phyloP scores from a whole-genome alignment of 2,329 filamentous ascomycete species.

The Colletotrichum lupini region DNA sequence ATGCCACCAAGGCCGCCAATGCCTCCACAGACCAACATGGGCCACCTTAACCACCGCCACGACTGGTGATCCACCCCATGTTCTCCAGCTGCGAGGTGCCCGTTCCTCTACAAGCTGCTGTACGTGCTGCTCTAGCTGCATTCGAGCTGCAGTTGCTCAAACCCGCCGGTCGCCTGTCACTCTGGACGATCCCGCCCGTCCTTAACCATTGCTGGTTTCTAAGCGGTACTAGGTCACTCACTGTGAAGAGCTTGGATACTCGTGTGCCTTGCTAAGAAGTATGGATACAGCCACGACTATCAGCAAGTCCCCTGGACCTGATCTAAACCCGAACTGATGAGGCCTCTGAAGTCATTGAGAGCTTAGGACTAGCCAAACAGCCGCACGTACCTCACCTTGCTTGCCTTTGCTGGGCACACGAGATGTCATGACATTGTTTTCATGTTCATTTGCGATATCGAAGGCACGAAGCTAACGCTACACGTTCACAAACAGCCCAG shows the following conservation, averaged over 20 bases:
- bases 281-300: conserved; percentile 6
- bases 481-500: not conserved
- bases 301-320: conserved; percentile 17
- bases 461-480: not conserved
- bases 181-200: conserved; percentile 27
- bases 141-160: conserved; percentile 19
- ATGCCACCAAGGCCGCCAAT: conserved; percentile 27
- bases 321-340: conserved; percentile 16
- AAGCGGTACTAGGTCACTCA: no score
- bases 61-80: conserved; percentile 2
- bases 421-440: not conserved
- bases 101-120: not conserved
- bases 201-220: not conserved
- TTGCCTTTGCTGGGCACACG: not conserved
- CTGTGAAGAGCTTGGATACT: no score
- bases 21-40: conserved; percentile 20
- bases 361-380: not conserved
- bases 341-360: not conserved
- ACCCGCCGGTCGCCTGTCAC: conserved; percentile 27
- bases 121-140: conserved; percentile 6
- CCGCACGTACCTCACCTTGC: conserved; percentile 11
- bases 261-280: not conserved
- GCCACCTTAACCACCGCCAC: conserved; percentile 17
- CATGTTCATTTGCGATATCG: not conserved
- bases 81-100: not conserved